These are phyloP conservation scores for Colletotrichum cuscutae DNA, from an alignment of 2,329 filamentous ascomycete genomes.

Conservation along the genomic window DNA sequence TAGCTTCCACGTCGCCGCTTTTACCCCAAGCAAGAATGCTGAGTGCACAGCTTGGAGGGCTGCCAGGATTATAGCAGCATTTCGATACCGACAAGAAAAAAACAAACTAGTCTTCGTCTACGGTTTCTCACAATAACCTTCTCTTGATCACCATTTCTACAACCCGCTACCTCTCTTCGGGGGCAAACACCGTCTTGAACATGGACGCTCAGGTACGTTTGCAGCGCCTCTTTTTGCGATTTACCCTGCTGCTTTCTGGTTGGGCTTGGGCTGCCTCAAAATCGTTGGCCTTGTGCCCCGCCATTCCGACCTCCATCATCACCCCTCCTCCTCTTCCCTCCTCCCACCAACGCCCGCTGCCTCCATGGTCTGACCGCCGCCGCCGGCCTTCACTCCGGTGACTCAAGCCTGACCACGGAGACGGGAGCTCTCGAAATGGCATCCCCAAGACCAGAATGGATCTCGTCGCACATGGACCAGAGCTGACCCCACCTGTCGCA, in stretches of 20 bases:
- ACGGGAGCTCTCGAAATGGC: background rate
- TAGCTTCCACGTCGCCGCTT: conserved; percentile 51
- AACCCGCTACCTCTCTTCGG: background rate
- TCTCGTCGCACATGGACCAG: background rate
- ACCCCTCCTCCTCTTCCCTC: conserved; percentile 27
- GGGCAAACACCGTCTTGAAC: conserved; percentile 40
- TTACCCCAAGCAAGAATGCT: conserved; percentile 50
- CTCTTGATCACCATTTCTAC: background rate
- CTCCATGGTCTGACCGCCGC: conserved; percentile 3
- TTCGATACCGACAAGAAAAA: conserved; percentile 35
- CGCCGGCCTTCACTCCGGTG: background rate
- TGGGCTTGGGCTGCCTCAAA: conserved; percentile 17
- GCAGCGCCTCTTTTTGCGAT: conserved; percentile 35
- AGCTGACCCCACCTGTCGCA: conserved; percentile 7
- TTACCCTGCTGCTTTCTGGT: background rate
- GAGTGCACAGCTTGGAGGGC: conserved; percentile 50
- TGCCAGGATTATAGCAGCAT: conserved; percentile 57
- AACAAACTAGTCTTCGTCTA: conserved; percentile 10
- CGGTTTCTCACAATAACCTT: conserved; percentile 23
- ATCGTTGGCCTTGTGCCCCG: conserved; percentile 40
- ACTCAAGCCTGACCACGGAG: background rate
- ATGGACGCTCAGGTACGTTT: conserved; percentile 61
- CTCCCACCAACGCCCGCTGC: conserved; percentile 20
- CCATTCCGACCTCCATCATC: conserved; percentile 40
- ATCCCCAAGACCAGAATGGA: background rate